Evolutionary conservation across 371 early-diverging fungal species (phyloP), one percentile per base, ranked within the genome.

Genomic region (Mucor circinelloides): DNA sequence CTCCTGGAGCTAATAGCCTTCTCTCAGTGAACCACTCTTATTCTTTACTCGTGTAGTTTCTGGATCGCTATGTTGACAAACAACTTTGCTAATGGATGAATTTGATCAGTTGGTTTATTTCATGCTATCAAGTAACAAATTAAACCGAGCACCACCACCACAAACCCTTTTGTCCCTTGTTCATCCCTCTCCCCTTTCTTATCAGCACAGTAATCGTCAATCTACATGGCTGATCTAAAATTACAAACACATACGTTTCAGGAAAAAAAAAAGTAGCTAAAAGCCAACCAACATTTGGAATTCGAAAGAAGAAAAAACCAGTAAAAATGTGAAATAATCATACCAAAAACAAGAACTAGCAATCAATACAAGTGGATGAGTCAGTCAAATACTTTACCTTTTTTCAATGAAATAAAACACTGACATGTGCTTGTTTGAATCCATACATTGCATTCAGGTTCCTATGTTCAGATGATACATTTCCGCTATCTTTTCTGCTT

Each of bases 391-490:
- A 48, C 48, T 21, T 48, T 48, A 48, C 48, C 48, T 48, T 23
- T 48, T 48, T 48, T 48, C 23, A n/a, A 48, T 48, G 19, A 48
- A 48, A 34, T 6, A 34, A 48, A 44, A 48, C 19, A 48, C 21
- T 48, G 48, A 48, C 48, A 48, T 48, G 48, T 48, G 21, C 48
- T 48, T 48, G 48, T 48, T 48, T 48, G 48, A 48, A 21, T 48
- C 48, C 48, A 42, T 48, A 48, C 21, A 48, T 48, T 48, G 48
- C 48, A 48, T 48, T 48, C 21, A 9, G 19, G 48, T 48, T 21
- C 23, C 48, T 42, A 42, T 17, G 5, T 42, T 42, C n/a, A 34
- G 34, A 34, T 34, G n/a, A 42, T 42, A 42, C 42, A 42, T 42
- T 42, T 42, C n/a, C 6, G 4, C 21, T 8, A 21, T 48, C 23